phyloP scores from a whole-genome alignment of 2,329 filamentous ascomycete genomes.

The Pseudocercospora vitis region DNA sequence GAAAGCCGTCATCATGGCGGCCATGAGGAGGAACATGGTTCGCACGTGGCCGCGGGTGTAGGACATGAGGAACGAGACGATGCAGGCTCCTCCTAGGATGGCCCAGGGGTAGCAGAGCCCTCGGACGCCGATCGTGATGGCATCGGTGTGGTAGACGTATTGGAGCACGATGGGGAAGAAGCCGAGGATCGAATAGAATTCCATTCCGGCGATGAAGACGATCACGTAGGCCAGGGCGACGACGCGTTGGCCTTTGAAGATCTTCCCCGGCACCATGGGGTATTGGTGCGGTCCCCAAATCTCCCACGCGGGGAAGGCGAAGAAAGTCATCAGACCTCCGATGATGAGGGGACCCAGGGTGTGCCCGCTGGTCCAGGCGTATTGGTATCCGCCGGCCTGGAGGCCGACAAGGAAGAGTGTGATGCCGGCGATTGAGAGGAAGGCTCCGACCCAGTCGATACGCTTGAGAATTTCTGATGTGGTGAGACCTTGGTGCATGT shows the following conservation, averaged over 20 bases:
- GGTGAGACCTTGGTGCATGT: slow-evolving; percentile 40
- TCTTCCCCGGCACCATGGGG: slow-evolving; percentile 35
- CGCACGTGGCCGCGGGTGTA: slow-evolving; percentile 60
- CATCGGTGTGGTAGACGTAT: slow-evolving; percentile 64
- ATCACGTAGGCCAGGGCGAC: slow-evolving; percentile 38
- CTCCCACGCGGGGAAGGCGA: slow-evolving; percentile 35
- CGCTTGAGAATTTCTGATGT: slow-evolving; percentile 44
- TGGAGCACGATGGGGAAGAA: slow-evolving; percentile 65
- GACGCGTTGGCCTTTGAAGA: slow-evolving; percentile 35
- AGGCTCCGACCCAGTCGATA: slow-evolving; percentile 54
- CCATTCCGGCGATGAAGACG: slow-evolving; percentile 38
- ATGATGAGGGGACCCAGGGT: slow-evolving; percentile 33
- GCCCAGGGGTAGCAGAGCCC: slow-evolving; percentile 63
- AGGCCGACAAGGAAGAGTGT: slow-evolving; percentile 52
- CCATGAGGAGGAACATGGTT: slow-evolving; percentile 59
- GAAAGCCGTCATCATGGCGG: slow-evolving; percentile 64
- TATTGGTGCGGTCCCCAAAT: slow-evolving; percentile 27
- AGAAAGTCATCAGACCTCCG: slow-evolving; percentile 29
- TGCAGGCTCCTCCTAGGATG: slow-evolving; percentile 60
- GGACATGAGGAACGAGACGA: slow-evolving; percentile 59
- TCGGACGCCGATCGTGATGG: slow-evolving; percentile 61
- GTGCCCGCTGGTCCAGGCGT: slow-evolving; percentile 29
- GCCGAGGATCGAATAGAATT: slow-evolving; percentile 45
- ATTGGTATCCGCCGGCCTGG: slow-evolving; percentile 27
- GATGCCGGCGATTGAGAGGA: slow-evolving; percentile 51